phyloP scores from a whole-genome alignment of 352 stramenopile genomes.

The Pythium grandisporangium region DNA sequence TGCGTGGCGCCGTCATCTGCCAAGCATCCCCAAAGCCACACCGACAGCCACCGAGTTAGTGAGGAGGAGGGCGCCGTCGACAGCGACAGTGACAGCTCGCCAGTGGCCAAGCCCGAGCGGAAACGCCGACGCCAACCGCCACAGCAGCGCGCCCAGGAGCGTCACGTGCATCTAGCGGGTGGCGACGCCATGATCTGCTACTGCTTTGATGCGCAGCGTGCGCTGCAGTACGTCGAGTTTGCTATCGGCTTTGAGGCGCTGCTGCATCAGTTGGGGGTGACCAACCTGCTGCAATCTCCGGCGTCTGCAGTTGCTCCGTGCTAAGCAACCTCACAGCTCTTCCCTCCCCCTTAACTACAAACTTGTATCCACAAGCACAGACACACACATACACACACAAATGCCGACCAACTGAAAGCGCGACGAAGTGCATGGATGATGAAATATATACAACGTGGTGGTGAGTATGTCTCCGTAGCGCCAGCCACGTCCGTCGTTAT shows the following conservation, averaged over 20 bases:
- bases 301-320: too few species aligned
- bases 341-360: too few species aligned
- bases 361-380: too few species aligned
- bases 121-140: background rate
- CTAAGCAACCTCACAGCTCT: too few species aligned
- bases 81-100: background rate
- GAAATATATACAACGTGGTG: too few species aligned
- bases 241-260: conserved; percentile 80
- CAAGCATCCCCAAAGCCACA: background rate
- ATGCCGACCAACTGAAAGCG: too few species aligned
- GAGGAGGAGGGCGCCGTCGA: background rate
- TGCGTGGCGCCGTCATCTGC: background rate
- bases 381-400: too few species aligned
- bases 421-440: too few species aligned
- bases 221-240: conserved; percentile 80
- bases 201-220: conserved; percentile 38
- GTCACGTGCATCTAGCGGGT: conserved; percentile 65
- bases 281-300: conserved; percentile 61
- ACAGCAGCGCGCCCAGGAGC: conserved; percentile 17
- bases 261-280: conserved; percentile 63
- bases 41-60: background rate
- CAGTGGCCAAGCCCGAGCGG: background rate
- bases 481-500: too few species aligned
- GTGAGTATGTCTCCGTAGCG: too few species aligned
- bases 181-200: conserved; percentile 83